phyloP scores from a whole-genome alignment of 202 grass and related monocot genomes.

The Bolboschoenoplectus hybrid region DNA sequence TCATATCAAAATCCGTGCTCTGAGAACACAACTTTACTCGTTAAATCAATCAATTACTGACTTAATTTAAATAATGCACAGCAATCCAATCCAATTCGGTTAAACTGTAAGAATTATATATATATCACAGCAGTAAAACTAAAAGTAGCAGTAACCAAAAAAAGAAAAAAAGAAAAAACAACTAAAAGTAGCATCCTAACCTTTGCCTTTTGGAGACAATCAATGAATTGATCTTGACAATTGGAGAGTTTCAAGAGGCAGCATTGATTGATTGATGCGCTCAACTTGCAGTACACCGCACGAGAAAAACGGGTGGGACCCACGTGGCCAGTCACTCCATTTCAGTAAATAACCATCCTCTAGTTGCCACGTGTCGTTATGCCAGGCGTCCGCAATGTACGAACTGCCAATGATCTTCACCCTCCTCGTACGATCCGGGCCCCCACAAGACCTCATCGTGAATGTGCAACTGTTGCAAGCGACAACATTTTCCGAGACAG shows the following conservation, averaged over 20 bases:
- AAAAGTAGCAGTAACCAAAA: too few relatives aligned
- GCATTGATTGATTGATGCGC: neutral
- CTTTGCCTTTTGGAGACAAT: too few relatives aligned
- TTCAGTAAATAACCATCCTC: neutral
- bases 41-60: too few relatives aligned
- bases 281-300: slow-evolving; percentile 14
- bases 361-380: neutral
- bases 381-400: neutral
- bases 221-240: too few relatives aligned
- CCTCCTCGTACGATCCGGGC: slow-evolving; percentile 27
- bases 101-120: too few relatives aligned
- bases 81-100: too few relatives aligned
- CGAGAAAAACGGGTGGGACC: slow-evolving; percentile 10
- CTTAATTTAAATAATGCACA: too few relatives aligned
- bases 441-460: neutral
- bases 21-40: too few relatives aligned
- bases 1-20: too few relatives aligned
- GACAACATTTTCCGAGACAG: neutral
- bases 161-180: too few relatives aligned
- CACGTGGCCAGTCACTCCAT: neutral
- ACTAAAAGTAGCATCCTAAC: too few relatives aligned
- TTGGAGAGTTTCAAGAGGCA: neutral
- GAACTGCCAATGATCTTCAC: neutral
- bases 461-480: neutral
- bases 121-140: too few relatives aligned